Evolutionary conservation across 139 green algal genomes (phyloP), one percentile per base, ranked within the genome.

Genomic region (Desmodesmus armatus): DNA sequence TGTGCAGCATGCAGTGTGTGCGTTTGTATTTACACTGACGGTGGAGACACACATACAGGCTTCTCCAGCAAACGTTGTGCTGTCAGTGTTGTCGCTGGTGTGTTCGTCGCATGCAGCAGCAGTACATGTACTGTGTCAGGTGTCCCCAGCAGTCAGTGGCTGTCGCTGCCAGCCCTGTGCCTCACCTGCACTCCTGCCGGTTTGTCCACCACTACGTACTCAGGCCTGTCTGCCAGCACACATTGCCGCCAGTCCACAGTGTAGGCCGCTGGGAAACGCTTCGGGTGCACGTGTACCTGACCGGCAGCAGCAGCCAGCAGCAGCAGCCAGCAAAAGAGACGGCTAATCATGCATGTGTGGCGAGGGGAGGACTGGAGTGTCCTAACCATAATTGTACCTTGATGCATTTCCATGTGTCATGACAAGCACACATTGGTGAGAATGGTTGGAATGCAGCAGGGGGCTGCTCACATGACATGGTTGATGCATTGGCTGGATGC

Each of bases 181-280:
- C 62, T 70, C 2, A 95, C 93, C 66, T 94, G 94, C 47, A 97
- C 73, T 3, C 93, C 92, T 2, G 91, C n/a, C 2, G 95, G 95
- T 88, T 98, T 98, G 90, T 94, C 90, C 6, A 97, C 83, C n/a
- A 96, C 93, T 41, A 97, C 89, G 73, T 74, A 96, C 25, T 92
- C 80, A 0, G 79, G 44, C 0, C 11, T 39, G 35, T 89, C 44
- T 7, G 73, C 51, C 13, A 98, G 21, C 0, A 98, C 40, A 0
- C 47, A 15, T 33, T 91, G 83, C 35, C 53, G 60, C 90, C 87
- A 92, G 33, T 90, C 44, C 0, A 87, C 74, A 0, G 23, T 39
- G 67, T 96, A 78, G 37, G 89, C 91, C 0, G 86, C 90, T 0
- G 94, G 92, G 60, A 96, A 97, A 35, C 95, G 89, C 87, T 95